Conservation (phyloP, 371 early-diverging fungal genomes). For the Mucor indicus region DNA sequence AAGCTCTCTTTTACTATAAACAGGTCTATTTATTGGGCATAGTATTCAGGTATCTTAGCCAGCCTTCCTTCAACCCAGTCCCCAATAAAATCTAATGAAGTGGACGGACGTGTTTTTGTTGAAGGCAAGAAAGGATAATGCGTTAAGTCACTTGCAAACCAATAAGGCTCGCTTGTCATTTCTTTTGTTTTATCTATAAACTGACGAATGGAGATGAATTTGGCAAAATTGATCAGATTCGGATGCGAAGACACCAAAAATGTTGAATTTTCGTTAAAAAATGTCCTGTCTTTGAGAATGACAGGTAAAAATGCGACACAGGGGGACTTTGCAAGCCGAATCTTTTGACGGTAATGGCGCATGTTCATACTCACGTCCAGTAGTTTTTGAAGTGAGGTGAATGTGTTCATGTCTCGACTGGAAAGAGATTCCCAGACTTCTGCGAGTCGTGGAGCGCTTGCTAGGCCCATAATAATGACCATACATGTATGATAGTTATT, state of each 20-base stretch:
- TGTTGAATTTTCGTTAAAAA: slow-evolving; percentile 41
- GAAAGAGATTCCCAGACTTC: slow-evolving; percentile 31
- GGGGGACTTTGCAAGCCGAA: slow-evolving; percentile 26
- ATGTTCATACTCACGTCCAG: slow-evolving; percentile 45
- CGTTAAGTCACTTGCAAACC: slow-evolving; percentile 25
- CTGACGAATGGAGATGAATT: slow-evolving; percentile 22
- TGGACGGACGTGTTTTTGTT: background rate
- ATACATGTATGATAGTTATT: slow-evolving; percentile 50
- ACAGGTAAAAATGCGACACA: slow-evolving; percentile 42
- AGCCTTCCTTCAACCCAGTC: too few species aligned
- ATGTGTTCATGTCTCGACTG: slow-evolving; percentile 29
- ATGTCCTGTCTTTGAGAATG: slow-evolving; percentile 41
- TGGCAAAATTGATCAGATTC: slow-evolving; percentile 29
- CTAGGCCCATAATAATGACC: slow-evolving; percentile 42
- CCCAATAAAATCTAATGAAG: slow-evolving; percentile 3
- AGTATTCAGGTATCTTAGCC: too few species aligned
- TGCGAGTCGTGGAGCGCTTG: slow-evolving; percentile 23
- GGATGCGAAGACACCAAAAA: slow-evolving; percentile 4
- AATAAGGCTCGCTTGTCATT: slow-evolving; percentile 24
- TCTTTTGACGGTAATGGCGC: slow-evolving; percentile 37
- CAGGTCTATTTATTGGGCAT: too few species aligned
- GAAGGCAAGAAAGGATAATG: slow-evolving; percentile 22
- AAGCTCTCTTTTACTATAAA: too few species aligned
- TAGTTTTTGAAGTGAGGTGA: slow-evolving; percentile 24
- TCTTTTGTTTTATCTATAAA: slow-evolving; percentile 16